phyloP scores from a whole-genome alignment of 768 basidiomycete species.

The Mycena haematopus region DNA sequence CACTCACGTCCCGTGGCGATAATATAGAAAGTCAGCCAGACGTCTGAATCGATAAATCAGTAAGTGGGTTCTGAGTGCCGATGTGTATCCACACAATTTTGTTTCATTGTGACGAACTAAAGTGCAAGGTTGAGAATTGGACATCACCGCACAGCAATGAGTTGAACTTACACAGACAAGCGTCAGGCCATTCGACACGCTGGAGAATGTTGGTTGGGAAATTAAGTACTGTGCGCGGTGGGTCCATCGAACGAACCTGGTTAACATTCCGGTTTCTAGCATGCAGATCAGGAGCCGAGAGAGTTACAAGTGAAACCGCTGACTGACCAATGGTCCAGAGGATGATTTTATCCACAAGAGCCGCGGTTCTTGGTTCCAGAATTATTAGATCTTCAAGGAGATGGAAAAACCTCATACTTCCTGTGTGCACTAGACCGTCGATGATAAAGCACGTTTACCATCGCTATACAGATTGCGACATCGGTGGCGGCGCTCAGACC shows the following conservation, averaged over 20 bases:
- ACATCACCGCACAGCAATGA: neutral
- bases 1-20: neutral
- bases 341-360: neutral
- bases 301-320: neutral
- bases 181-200: neutral
- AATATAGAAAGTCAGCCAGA: neutral
- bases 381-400: neutral
- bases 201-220: neutral
- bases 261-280: slow-evolving; percentile 6
- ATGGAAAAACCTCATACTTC: neutral
- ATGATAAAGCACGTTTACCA: neutral
- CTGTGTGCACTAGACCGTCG: neutral
- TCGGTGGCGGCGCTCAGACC: neutral
- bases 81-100: neutral
- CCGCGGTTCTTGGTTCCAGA: neutral
- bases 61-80: too few relatives aligned
- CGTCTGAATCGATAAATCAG: neutral
- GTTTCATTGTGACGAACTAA: neutral
- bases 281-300: neutral
- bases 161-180: neutral
- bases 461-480: neutral
- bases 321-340: neutral
- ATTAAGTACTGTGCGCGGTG: too few relatives aligned
- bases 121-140: neutral
- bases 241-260: neutral